Base-by-base conservation (phyloP, 345 rosid genomes). In the Jatropha curcas region DNA sequence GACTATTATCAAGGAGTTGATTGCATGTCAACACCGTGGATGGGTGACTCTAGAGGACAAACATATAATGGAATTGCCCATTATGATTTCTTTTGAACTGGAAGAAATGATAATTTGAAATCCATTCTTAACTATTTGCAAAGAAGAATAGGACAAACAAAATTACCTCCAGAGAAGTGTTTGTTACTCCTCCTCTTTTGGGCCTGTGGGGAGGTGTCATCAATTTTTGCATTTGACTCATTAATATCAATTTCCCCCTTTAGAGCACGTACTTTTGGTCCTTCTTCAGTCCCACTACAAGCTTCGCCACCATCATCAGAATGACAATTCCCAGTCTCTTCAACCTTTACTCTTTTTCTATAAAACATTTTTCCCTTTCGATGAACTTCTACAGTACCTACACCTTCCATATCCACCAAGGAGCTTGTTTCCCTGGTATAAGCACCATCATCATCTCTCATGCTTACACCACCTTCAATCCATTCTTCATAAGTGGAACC, bases 381-480 rank as follows among this genome's bases (percentile, higher is more conserved):
- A 27, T 79, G 81, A 77, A 86, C 86, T 78, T 91, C 93, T 61
- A 83, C 84, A 13, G 89, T 83, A 71, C 88, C 89, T 43, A 80
- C 83, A 73, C 89, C 88, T 81, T 91, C 94, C 88, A 85, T 82
- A 77, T 86, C 88, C 78, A 31, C 69, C 79, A 82, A 74, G 64
- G 88, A 82, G 71, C 70, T 71, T 66, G 71, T 67, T 82, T 80
- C 86, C 80, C 77, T 86, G 51, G 79, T 80, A 80, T 83, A 74
- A 46, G 65, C 74, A 75, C 80, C 80, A 76, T 48, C 76, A 71
- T 80, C 80, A 51, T 78, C 82, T 74, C 67, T 82, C 65, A 72
- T 85, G 70, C 80, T 79, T 59, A 55, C 74, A 80, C 83, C 82
- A 75, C 85, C 84, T 79, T 79, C 86, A 35, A 61, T 53, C 78